A percentile compares a stretch with the other conserved stretches of the same genome.
Evolutionary conservation across 345 rosid genomes (phyloP).

Genomic region (Iberis pinnata): DNA sequence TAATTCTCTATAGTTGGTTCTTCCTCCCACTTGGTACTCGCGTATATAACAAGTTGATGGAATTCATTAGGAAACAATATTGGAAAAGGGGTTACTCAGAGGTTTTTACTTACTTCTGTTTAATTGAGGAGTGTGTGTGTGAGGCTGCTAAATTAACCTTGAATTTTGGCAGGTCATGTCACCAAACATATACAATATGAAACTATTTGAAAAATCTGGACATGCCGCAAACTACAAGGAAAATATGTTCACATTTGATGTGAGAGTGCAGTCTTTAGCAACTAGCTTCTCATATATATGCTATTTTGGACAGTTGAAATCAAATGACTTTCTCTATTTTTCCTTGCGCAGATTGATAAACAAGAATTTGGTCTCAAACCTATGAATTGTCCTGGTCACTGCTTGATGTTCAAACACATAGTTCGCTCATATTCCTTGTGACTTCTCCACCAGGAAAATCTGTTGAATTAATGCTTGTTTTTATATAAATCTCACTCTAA

Average conservation of each 20-base stretch:
- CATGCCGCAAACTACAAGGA: constrained; percentile 96
- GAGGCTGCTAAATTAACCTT: constrained; percentile 13
- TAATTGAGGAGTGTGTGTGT: constrained; percentile 12
- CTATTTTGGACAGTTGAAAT: too few relatives aligned
- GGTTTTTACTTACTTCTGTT: constrained; percentile 36
- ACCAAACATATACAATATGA: constrained; percentile 92
- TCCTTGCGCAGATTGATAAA: constrained; percentile 61
- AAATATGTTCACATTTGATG: constrained; percentile 93
- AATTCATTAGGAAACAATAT: constrained; percentile 63
- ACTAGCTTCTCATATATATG: too few relatives aligned
- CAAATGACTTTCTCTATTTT: constrained; percentile 10
- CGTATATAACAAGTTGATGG: constrained; percentile 77
- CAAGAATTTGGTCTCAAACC: constrained; percentile 96
- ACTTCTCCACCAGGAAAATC: too few relatives aligned
- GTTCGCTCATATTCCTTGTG: constrained; percentile 88
- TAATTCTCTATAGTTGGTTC: too few relatives aligned
- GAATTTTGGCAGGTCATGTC: constrained; percentile 68
- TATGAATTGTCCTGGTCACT: constrained; percentile 98
- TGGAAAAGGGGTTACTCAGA: constrained; percentile 86
- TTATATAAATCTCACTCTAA: too few relatives aligned
- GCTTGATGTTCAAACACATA: constrained; percentile 85
- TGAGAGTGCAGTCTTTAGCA: constrained; percentile 25
- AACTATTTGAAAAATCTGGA: constrained; percentile 92
- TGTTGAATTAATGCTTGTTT: too few relatives aligned
- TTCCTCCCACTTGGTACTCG: constrained; percentile 88